Conservation (phyloP, 2,329 filamentous ascomycete genomes). For the Beauveria medogensis region DNA sequence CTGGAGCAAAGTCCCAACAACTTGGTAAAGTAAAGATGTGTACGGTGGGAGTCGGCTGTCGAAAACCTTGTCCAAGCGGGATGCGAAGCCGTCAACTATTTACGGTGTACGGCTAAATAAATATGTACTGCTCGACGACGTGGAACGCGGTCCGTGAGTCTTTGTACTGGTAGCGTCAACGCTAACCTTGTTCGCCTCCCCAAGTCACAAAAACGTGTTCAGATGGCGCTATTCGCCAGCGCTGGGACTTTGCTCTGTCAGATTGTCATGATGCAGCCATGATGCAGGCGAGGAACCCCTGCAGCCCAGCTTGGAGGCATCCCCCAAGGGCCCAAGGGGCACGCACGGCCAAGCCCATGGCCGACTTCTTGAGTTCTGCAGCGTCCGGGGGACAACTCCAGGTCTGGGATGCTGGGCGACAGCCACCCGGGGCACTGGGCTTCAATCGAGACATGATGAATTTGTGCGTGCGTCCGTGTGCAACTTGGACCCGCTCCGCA, state of each 20-base stretch:
- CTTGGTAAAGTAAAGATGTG: too few relatives aligned
- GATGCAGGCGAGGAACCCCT: background rate
- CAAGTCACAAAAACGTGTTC: constrained; percentile 4
- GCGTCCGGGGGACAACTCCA: background rate
- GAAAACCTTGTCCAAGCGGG: background rate
- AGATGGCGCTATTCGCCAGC: constrained; percentile 7
- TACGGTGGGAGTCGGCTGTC: background rate
- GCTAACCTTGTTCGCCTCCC: background rate
- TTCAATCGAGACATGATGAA: too few relatives aligned
- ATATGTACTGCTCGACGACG: background rate
- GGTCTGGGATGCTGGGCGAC: too few relatives aligned
- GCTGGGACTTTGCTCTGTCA: background rate
- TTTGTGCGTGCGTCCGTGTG: too few relatives aligned
- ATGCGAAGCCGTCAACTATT: too few relatives aligned
- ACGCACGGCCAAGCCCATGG: background rate
- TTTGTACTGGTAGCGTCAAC: background rate
- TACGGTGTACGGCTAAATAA: too few relatives aligned
- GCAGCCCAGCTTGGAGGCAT: background rate
- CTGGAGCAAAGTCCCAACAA: too few relatives aligned
- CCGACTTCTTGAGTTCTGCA: background rate
- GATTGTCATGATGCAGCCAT: background rate
- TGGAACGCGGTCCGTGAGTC: constrained; percentile 5
- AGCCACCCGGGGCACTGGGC: too few relatives aligned
- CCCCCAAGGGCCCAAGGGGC: too few relatives aligned
- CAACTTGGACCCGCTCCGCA: too few relatives aligned